These are phyloP conservation scores for Nakaseomyces sp. DNA, from an alignment of 1,139 yeast genomes.

Conservation along the genomic window DNA sequence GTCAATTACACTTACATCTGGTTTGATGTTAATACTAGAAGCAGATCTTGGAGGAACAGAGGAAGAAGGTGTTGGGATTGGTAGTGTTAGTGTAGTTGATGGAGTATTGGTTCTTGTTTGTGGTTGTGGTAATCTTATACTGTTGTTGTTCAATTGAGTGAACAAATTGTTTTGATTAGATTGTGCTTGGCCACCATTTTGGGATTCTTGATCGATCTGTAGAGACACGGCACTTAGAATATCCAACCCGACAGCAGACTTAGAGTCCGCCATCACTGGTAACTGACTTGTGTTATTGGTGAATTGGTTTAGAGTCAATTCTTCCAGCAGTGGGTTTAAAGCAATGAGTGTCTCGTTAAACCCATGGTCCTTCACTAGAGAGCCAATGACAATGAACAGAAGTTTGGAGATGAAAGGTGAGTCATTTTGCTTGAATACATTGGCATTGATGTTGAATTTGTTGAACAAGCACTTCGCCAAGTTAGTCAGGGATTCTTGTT, in stretches of 20 bases:
- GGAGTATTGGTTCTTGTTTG: constrained; percentile 1
- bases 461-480: not conserved
- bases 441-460: constrained; percentile 4
- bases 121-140: not conserved
- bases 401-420: constrained; percentile 7
- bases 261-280: not conserved
- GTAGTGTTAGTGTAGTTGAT: constrained; percentile 2
- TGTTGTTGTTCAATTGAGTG: not conserved
- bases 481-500: constrained; percentile 3
- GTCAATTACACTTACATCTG: constrained; percentile 15
- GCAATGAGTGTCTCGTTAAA: constrained; percentile 57
- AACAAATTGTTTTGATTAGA: constrained; percentile 2
- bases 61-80: constrained; percentile 5
- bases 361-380: constrained; percentile 70
- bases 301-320: constrained; percentile 51
- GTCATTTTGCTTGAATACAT: constrained; percentile 1
- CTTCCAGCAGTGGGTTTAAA: constrained; percentile 59
- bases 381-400: constrained; percentile 55
- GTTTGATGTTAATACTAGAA: not conserved
- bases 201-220: constrained; percentile 13
- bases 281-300: not conserved
- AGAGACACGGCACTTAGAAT: constrained; percentile 23
- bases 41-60: constrained; percentile 10
- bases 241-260: constrained; percentile 17
- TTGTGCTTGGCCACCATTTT: constrained; percentile 7